Conservation (phyloP, 139 green algal genomes). For the Chlamydomonas sphaeroides region DNA sequence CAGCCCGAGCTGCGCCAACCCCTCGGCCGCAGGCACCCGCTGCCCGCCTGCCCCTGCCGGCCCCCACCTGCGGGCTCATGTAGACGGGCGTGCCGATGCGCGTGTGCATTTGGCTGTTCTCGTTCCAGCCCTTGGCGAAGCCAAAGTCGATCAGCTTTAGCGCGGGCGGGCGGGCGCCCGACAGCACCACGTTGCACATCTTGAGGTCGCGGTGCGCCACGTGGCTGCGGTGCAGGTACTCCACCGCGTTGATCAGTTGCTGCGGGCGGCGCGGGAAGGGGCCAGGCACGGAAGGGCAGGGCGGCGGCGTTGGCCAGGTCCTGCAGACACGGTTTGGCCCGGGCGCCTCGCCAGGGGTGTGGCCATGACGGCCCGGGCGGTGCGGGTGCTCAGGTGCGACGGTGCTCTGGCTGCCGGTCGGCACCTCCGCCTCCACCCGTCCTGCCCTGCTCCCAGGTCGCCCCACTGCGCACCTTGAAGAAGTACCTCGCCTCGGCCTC, state of each 20-base stretch:
- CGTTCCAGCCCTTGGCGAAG: constrained; percentile 71
- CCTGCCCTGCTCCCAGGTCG: too few species aligned
- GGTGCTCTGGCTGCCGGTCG: too few species aligned
- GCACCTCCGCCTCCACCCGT: too few species aligned
- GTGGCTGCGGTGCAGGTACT: constrained; percentile 86
- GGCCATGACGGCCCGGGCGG: too few species aligned
- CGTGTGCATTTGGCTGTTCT: constrained; percentile 68
- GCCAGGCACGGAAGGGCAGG: too few species aligned
- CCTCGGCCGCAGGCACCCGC: too few species aligned
- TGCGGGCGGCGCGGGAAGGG: constrained; percentile 16
- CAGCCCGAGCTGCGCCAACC: too few species aligned
- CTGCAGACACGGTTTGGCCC: too few species aligned
- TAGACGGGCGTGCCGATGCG: constrained; percentile 76
- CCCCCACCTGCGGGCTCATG: constrained; percentile 54
- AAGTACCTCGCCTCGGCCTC: constrained; percentile 89
- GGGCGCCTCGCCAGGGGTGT: too few species aligned
- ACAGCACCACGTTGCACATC: constrained; percentile 92
- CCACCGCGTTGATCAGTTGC: constrained; percentile 77
- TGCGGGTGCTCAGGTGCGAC: too few species aligned
- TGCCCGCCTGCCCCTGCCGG: too few species aligned
- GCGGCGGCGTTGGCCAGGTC: too few species aligned
- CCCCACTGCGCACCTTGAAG: constrained; percentile 68
- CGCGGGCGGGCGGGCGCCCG: constrained; percentile 68
- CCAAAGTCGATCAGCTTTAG: constrained; percentile 81
- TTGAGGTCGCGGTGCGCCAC: constrained; percentile 85